Evolutionary conservation across 176 grass and related monocot species (phyloP), one percentile per base, ranked within the genome.

Genomic region (Aegilops speltoides): DNA sequence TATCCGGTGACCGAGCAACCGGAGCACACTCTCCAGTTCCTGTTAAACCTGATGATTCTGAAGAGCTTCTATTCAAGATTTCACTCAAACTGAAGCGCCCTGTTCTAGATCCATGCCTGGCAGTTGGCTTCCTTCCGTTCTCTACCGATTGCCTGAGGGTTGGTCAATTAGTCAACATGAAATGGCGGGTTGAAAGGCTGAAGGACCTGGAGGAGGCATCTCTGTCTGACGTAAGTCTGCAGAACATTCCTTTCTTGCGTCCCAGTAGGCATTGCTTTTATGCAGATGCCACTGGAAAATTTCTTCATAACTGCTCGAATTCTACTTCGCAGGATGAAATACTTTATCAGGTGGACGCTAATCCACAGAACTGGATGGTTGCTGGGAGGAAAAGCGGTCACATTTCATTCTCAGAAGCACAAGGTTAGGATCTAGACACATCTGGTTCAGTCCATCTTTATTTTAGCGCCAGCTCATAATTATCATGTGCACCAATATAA

Each of bases 341-440:
- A 76, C 85, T 99, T 64, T 99, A 97, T 54, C 90, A 97, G 86
- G 89, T 97, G 15, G 94, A 96, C 0, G 94, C 90, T 11, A 93
- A 99, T 64, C 97, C 92, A 52, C 94, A 99, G 22, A 94, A 93
- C 77, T 97, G 97, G 97, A 99, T 99, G 97, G 89, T 99, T 83
- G 97, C 97, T n/a, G 97, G 97, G 66, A 99, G 97, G 89, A 99
- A 94, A 86, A 83, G 80, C 17, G 97, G 94, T 77, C 87, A 99
- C 24, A 73, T 91, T 80, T 87, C 82, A 2, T 81, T 99, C 78
- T 93, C 94, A 22, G 93, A 90, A 69, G 20, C 78, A 43, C 92
- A 88, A 84, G 97, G 97, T 93, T 60, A 68, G 54, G 40, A 65
- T 73, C 57, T 33, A 22, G 24, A 71, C 64, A 70, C 78, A 80